A percentile compares a stretch with the other conserved stretches of the same genome.
These are phyloP conservation scores for Begonia masoniana DNA, from an alignment of 306 rosid species.

Conservation along the genomic window DNA sequence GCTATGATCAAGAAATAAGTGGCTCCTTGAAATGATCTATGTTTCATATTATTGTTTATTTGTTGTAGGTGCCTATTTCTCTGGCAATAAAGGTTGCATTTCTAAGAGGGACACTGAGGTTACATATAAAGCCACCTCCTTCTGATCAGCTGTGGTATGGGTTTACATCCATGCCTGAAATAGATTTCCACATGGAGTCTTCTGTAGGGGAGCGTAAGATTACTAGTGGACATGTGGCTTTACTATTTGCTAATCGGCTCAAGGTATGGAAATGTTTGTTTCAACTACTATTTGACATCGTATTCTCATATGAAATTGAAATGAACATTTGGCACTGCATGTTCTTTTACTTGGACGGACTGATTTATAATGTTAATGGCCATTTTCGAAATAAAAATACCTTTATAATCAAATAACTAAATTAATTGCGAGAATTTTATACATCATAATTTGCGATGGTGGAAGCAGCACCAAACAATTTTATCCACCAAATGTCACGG, in stretches of 20 bases:
- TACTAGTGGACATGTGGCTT: constrained; percentile 49
- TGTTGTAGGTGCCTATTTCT: constrained; percentile 66
- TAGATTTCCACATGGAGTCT: constrained; percentile 70
- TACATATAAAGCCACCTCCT: constrained; percentile 93
- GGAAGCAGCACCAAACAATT: too few relatives aligned
- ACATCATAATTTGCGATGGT: too few relatives aligned
- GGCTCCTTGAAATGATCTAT: neutral
- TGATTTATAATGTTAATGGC: too few relatives aligned
- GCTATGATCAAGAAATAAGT: too few relatives aligned
- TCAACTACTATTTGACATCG: neutral
- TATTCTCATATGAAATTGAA: neutral
- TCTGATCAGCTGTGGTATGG: constrained; percentile 80
- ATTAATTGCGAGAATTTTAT: too few relatives aligned
- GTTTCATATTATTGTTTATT: neutral
- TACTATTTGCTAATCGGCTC: constrained; percentile 50
- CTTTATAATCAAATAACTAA: too few relatives aligned
- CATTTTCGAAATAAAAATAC: too few relatives aligned
- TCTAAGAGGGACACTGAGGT: constrained; percentile 71
- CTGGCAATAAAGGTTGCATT: constrained; percentile 66
- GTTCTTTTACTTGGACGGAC: too few relatives aligned
- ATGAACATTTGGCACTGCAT: too few relatives aligned
- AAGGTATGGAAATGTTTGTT: constrained; percentile 43
- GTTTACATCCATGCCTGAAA: constrained; percentile 87
- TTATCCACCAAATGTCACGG: too few relatives aligned
- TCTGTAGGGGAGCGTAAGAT: constrained; percentile 78